Percentiles rank a stretch among this genome's conserved stretches.
These are phyloP conservation scores for Penicillium janthinellum DNA, from an alignment of 2,329 filamentous ascomycete species.

Conservation along the genomic window DNA sequence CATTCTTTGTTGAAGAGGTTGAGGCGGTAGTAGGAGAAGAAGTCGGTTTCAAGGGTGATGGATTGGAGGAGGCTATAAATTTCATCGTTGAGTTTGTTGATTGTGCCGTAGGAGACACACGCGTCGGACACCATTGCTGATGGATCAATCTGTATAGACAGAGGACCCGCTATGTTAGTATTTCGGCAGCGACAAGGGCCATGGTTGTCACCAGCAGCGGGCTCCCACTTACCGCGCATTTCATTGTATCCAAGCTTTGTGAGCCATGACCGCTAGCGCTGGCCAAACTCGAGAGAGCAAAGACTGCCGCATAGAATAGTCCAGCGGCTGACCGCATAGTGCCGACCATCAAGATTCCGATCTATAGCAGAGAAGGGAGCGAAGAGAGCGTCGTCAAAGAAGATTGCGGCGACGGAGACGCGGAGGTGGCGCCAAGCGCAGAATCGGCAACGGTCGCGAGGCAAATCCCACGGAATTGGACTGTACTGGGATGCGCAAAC, in stretches of 20 bases:
- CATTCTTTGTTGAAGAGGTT: slow-evolving; percentile 94
- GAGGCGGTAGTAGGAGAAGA: slow-evolving; percentile 95
- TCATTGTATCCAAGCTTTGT: slow-evolving; percentile 40
- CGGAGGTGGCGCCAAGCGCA: slow-evolving; percentile 2
- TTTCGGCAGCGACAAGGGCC: neutral
- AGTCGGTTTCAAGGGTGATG: slow-evolving; percentile 85
- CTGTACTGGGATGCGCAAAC: neutral
- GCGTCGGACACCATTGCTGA: slow-evolving; percentile 89
- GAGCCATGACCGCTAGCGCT: slow-evolving; percentile 49
- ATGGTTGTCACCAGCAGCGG: neutral
- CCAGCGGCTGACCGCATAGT: slow-evolving; percentile 57
- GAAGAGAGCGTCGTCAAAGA: neutral
- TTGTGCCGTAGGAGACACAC: slow-evolving; percentile 87
- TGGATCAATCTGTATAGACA: slow-evolving; percentile 71
- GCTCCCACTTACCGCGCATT: slow-evolving; percentile 57
- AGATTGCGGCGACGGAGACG: neutral
- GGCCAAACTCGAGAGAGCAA: slow-evolving; percentile 57
- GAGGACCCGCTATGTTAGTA: slow-evolving; percentile 8
- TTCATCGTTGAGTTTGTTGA: slow-evolving; percentile 78
- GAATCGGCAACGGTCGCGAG: slow-evolving; percentile 2
- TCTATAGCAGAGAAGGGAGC: neutral
- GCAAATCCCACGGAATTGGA: neutral
- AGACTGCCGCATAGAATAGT: slow-evolving; percentile 64
- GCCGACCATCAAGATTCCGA: neutral
- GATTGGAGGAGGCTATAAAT: slow-evolving; percentile 77